A percentile compares a stretch with the other conserved stretches of the same genome.
phyloP scores from a whole-genome alignment of 108 stramenopile genomes.

The Cyclotella baltica region DNA sequence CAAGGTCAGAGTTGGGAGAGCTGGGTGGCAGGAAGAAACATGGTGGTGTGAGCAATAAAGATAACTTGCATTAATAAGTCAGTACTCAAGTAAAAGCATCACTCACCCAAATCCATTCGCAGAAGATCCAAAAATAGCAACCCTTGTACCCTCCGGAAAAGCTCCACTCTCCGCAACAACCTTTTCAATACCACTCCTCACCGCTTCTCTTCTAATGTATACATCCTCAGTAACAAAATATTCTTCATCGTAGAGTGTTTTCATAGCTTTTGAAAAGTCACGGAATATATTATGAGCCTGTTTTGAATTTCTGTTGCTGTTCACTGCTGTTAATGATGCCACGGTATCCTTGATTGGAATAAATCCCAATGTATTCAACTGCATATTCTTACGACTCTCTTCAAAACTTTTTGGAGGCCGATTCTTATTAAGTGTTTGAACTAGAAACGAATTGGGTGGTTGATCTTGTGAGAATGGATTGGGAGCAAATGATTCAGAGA shows the following conservation, averaged over 20 bases:
- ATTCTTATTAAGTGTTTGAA: slow-evolving; percentile 48
- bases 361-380: slow-evolving; percentile 70
- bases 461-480: slow-evolving; percentile 39
- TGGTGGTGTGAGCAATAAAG: neutral
- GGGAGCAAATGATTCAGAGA: slow-evolving; percentile 81
- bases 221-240: slow-evolving; percentile 62
- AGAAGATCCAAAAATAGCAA: slow-evolving; percentile 88
- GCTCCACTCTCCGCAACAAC: slow-evolving; percentile 66
- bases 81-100: no score
- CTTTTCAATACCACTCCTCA: slow-evolving; percentile 63
- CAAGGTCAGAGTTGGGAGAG: slow-evolving; percentile 83
- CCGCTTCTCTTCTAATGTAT: slow-evolving; percentile 67
- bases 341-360: slow-evolving; percentile 62
- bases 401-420: slow-evolving; percentile 53
- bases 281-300: slow-evolving; percentile 55
- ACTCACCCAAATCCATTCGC: slow-evolving; percentile 91
- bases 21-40: neutral
- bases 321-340: slow-evolving; percentile 43
- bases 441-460: slow-evolving; percentile 39
- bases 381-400: slow-evolving; percentile 73
- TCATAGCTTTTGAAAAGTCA: slow-evolving; percentile 73
- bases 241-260: slow-evolving; percentile 39
- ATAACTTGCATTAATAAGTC: no score
- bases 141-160: slow-evolving; percentile 82
- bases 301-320: slow-evolving; percentile 15